Percentiles rank a stretch among this genome's conserved stretches.
Conservation (phyloP, 116 monocot genomes). For the Trichopus zeylanicus region DNA sequence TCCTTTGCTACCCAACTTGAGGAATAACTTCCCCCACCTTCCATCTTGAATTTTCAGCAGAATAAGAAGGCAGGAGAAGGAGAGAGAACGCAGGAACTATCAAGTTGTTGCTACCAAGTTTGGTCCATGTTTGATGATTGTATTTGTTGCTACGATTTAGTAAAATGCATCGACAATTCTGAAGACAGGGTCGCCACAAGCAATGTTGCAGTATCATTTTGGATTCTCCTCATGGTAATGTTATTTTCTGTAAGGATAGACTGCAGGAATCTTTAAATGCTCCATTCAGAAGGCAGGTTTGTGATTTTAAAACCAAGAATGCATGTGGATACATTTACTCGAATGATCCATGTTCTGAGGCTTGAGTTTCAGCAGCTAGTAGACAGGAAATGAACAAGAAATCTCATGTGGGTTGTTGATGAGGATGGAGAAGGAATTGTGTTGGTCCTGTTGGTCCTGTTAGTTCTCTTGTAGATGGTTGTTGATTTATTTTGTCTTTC, state of each 20-base stretch:
- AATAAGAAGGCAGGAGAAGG: background rate
- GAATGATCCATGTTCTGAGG: too few relatives aligned
- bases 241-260: background rate
- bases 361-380: too few relatives aligned
- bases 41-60: background rate
- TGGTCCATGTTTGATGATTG: too few relatives aligned
- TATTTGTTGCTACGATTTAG: too few relatives aligned
- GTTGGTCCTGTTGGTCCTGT: too few relatives aligned
- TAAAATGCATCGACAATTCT: background rate
- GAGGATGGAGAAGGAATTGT: too few relatives aligned
- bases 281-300: background rate
- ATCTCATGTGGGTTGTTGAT: background rate
- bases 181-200: background rate
- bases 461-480: too few relatives aligned
- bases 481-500: background rate
- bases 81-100: background rate
- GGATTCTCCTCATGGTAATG: background rate
- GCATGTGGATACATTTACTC: conserved; percentile 1
- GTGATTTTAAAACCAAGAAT: conserved; percentile 1
- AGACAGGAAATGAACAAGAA: too few relatives aligned
- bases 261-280: background rate
- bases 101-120: background rate
- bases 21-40: too few relatives aligned
- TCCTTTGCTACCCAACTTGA: too few relatives aligned
- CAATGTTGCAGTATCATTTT: background rate